Percentiles rank a stretch among this genome's conserved stretches.
phyloP scores from a whole-genome alignment of 768 basidiomycete genomes.

The Agaricus subrufescens region DNA sequence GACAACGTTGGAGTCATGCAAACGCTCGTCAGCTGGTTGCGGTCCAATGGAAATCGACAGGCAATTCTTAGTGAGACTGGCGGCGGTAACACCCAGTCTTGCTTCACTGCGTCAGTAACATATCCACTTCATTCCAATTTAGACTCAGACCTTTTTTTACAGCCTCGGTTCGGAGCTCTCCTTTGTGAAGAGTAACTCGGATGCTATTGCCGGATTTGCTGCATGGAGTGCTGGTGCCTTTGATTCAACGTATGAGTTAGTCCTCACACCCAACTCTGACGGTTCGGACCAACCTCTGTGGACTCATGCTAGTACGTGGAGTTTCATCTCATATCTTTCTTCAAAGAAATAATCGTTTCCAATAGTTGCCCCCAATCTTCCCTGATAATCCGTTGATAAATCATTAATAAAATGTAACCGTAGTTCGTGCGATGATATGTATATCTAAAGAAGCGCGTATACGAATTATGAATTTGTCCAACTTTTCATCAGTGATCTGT shows the following conservation, averaged over 20 bases:
- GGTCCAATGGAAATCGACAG: slow-evolving; percentile 31
- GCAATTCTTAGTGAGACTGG: slow-evolving; percentile 44
- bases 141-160: neutral
- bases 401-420: neutral
- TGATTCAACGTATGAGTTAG: slow-evolving; percentile 44
- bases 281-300: slow-evolving; percentile 44
- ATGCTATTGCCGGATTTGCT: slow-evolving; percentile 44
- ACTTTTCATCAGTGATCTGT: neutral
- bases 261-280: slow-evolving; percentile 41
- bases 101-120: slow-evolving; percentile 30
- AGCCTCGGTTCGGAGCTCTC: slow-evolving; percentile 40
- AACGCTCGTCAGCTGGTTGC: slow-evolving; percentile 34
- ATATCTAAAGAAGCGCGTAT: too few relatives aligned
- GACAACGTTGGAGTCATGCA: slow-evolving; percentile 41
- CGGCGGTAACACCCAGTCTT: slow-evolving; percentile 46
- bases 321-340: neutral
- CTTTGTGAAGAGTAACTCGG: slow-evolving; percentile 38
- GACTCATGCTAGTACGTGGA: slow-evolving; percentile 31
- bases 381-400: neutral
- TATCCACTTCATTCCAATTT: neutral
- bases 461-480: too few relatives aligned
- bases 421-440: neutral
- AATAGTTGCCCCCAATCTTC: slow-evolving; percentile 2
- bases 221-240: slow-evolving; percentile 52
- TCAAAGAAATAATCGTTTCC: neutral